Evolutionary conservation across 2,329 filamentous ascomycete species (phyloP), one percentile per base, ranked within the genome.

Genomic region (Triangularia setosa): DNA sequence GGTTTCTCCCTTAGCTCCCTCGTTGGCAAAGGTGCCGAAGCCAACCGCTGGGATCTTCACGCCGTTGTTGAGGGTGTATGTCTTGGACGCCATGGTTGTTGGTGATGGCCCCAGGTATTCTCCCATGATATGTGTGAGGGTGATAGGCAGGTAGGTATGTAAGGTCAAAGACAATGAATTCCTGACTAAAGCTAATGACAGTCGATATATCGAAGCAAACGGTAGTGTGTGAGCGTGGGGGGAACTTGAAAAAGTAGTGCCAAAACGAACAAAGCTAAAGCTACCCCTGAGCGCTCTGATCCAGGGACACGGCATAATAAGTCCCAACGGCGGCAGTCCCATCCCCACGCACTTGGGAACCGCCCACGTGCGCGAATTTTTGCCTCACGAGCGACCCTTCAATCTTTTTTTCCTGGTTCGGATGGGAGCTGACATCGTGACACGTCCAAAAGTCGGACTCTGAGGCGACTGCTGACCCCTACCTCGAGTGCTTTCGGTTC

Each of bases 21-120:
- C 88, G 75, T 83, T 90, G 74, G 85, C 83, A 72, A 88, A 89
- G 69, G 87, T 89, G 69, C 87, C 87, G 71, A 89, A 89, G 25
- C 87, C 87, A 30, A 89, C 77, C 57, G 80, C 85, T 66, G 87
- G 87, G 69, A 89, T 85, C 73, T 80, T 81, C 65, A 88, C 83
- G 64, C 80, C 80, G 68, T 82, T 81, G 75, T 79, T 80, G 65
- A 82, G 76, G 48, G 77, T 81, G 70, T 79, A 81, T 3, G 73
- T 77, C 61, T 73, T 73, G 66, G 73, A 73, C 25, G 64, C 54
- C 64, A 65, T 65, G 60, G 44, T 48, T 23, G 21, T 28, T 55
- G 35, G 21, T 35, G n/a, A 21, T 48, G 35, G 23, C 27, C 25
- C 27, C 52, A 27, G 28, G n/a, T 48, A 48, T 11, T 48, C 40